Conservation (phyloP, 345 rosid genomes). For the Syzygium aqueum region DNA sequence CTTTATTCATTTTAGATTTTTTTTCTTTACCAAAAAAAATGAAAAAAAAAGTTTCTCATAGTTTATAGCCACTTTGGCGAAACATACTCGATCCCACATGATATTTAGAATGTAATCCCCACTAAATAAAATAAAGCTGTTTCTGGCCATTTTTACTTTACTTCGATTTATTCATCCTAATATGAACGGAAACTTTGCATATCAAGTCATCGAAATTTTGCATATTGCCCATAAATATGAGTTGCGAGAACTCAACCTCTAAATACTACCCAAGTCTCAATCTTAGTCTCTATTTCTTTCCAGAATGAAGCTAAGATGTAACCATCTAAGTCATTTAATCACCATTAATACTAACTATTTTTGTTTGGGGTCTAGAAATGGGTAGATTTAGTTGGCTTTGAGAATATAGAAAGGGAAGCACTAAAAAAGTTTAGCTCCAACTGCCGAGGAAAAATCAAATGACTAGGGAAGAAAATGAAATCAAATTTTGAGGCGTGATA, state of each 20-base stretch:
- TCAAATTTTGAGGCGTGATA: too few species aligned
- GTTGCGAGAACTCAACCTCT: conserved; percentile 19
- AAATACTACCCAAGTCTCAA: conserved; percentile 78
- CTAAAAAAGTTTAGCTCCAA: not conserved
- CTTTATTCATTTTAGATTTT: not conserved
- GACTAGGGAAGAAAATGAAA: too few species aligned
- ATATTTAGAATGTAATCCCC: conserved; percentile 78
- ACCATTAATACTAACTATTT: not conserved
- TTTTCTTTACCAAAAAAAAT: not conserved
- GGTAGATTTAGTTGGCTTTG: conserved; percentile 91
- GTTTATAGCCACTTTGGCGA: conserved; percentile 83
- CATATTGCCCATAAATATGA: conserved; percentile 44
- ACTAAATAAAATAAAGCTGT: not conserved
- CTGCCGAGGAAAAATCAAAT: too few species aligned
- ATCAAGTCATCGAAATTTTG: conserved; percentile 71
- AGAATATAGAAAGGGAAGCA: conserved; percentile 81
- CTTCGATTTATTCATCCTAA: not conserved
- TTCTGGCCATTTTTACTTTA: not conserved
- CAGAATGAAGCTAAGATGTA: not conserved
- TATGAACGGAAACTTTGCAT: conserved; percentile 1
- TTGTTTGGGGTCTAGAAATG: conserved; percentile 38
- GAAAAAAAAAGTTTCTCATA: not conserved
- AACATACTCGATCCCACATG: conserved; percentile 95
- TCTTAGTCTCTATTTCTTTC: conserved; percentile 40
- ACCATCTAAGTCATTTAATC: not conserved